phyloP scores from a whole-genome alignment of 176 grass and related monocot genomes.

The Oryza officinalis region DNA sequence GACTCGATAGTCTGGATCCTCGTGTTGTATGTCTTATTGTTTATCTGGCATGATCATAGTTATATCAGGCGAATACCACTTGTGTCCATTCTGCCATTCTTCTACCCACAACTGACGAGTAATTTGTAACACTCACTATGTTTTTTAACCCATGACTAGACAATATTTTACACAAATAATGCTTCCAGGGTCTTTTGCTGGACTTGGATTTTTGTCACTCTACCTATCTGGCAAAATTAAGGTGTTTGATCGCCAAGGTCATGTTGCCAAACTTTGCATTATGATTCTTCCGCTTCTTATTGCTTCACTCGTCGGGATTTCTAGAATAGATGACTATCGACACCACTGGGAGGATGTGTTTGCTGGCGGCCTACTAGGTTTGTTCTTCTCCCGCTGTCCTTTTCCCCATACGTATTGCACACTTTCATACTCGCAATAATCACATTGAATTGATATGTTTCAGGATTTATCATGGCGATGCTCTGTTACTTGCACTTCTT shows the following conservation, averaged over 20 bases:
- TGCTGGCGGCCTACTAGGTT: slow-evolving; percentile 68
- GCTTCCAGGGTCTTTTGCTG: slow-evolving; percentile 77
- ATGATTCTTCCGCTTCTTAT: slow-evolving; percentile 76
- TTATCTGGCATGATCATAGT: neutral
- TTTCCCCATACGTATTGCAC: neutral
- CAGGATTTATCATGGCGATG: slow-evolving; percentile 56
- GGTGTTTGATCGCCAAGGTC: slow-evolving; percentile 62
- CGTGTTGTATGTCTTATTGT: neutral
- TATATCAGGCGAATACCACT: slow-evolving; percentile 10
- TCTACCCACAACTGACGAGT: too few relatives aligned
- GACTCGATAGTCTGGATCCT: slow-evolving; percentile 7
- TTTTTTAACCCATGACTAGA: neutral
- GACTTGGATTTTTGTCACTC: slow-evolving; percentile 77
- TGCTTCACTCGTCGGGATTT: slow-evolving; percentile 72
- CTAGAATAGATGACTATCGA: slow-evolving; percentile 75
- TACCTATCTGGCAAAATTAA: slow-evolving; percentile 81
- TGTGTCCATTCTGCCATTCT: too few relatives aligned
- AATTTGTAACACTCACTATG: neutral
- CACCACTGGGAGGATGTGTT: slow-evolving; percentile 94
- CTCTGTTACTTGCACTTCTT: slow-evolving; percentile 87
- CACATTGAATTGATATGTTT: neutral
- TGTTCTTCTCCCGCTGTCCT: neutral
- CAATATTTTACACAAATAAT: slow-evolving; percentile 6
- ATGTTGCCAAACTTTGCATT: slow-evolving; percentile 85
- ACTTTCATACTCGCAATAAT: neutral